Base-by-base conservation (phyloP, 768 basidiomycete species). In the Boletus tomentosulus region DNA sequence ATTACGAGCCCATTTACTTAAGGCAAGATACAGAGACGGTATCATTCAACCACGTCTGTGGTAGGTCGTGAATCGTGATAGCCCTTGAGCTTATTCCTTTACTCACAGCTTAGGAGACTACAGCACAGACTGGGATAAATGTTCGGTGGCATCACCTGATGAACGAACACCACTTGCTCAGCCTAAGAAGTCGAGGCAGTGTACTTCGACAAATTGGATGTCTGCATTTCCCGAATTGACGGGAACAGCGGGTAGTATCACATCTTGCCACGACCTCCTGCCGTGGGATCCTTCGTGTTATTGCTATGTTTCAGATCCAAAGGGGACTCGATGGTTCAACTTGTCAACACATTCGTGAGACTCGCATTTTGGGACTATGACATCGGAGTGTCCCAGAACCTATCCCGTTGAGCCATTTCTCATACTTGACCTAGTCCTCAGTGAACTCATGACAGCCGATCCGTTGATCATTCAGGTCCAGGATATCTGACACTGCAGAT, bases 111-210 rank as follows among this genome's bases (percentile, higher is more conserved):
- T 24, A n/a, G 38, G 1, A 10, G 19, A 10, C 22, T 12, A 13
- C 35, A 35, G 39, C 19, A n/a, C n/a, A 42, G 42, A 27, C 13
- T 15, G 42, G 4, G 24, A 43, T 25, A 12, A 25, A 42, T 39
- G 6, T 13, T 15, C 2, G 16, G 19, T 19, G 19, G 19, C 15
- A 38, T 19, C 16, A 6, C 15, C 37, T 38, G n/a, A 38, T 38
- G 39, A 11, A 19, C 13, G 11, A 22, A 16, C 27, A n/a, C 12
- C 25, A 31, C 44, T 35, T 22, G 11, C 24, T 48, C 27, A 22
- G 25, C 42, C 27, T 13, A 48, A 61, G 46, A 51, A 43, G 53
- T 39, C 2, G 28, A 53, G 55, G 63, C 59, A 35, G 48, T 64
- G 56, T 51, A 11, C 24, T 37, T 49, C 41, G 9, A 27, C 60